phyloP scores from a whole-genome alignment of 345 rosid species.

The Viola odorata region DNA sequence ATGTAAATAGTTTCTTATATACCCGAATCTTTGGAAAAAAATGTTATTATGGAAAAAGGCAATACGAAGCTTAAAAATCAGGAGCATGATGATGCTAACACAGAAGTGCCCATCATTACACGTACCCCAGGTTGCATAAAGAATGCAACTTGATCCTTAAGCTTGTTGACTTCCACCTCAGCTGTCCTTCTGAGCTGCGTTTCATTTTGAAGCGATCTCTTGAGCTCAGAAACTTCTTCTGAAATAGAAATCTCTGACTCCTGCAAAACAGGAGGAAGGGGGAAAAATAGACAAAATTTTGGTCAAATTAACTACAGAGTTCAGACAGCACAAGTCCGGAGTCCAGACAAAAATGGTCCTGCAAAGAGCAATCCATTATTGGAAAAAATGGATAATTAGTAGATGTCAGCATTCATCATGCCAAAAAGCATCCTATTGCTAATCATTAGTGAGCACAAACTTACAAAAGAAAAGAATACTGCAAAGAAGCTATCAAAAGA shows the following conservation, averaged over 20 bases:
- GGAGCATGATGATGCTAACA: background rate
- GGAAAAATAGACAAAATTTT: too few relatives aligned
- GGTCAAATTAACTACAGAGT: too few relatives aligned
- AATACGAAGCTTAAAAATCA: conserved; percentile 4
- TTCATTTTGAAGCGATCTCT: conserved; percentile 22
- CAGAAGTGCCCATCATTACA: background rate
- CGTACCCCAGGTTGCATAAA: conserved; percentile 20
- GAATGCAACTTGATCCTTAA: conserved; percentile 16
- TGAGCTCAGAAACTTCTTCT: conserved; percentile 23
- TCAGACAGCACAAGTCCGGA: too few relatives aligned
- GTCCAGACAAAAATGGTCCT: too few relatives aligned
- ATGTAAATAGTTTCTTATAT: conserved; percentile 2
- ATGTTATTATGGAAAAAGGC: background rate
- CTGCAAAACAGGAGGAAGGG: conserved; percentile 4
- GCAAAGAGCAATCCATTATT: too few relatives aligned
- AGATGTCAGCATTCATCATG: background rate
- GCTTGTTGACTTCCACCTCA: conserved; percentile 25
- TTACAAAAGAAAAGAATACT: too few relatives aligned
- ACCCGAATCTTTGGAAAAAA: background rate
- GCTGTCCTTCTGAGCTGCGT: conserved; percentile 22
- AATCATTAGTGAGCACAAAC: background rate
- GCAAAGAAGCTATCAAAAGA: background rate
- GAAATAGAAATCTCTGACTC: background rate
- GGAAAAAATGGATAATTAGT: background rate
- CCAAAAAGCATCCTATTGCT: background rate